A percentile compares a stretch with the other conserved stretches of the same genome.
Evolutionary conservation across 2,329 filamentous ascomycete species (phyloP).

Genomic region (Calonectria pteridis): DNA sequence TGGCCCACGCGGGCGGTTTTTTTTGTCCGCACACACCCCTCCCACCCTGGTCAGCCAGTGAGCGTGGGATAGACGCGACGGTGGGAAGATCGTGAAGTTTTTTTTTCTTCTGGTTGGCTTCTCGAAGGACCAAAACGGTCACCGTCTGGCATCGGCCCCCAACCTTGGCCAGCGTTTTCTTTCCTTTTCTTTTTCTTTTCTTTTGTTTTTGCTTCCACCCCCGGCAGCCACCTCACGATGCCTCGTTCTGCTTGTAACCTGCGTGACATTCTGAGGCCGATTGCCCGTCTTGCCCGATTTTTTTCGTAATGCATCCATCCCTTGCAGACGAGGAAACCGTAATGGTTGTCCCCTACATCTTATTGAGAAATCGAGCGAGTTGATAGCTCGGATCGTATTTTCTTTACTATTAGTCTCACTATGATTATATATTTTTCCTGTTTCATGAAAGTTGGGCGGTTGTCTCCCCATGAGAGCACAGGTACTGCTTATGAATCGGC

Average conservation of each 20-base stretch:
- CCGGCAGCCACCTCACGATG: background rate
- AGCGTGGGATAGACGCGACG: conserved; percentile 29
- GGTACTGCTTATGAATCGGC: background rate
- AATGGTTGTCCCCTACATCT: background rate
- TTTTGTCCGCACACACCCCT: conserved; percentile 20
- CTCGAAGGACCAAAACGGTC: conserved; percentile 19
- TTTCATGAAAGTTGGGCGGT: no score
- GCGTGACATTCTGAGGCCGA: background rate
- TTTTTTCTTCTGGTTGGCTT: background rate
- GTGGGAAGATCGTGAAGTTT: conserved; percentile 33
- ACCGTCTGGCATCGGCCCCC: conserved; percentile 7
- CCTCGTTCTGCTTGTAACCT: background rate
- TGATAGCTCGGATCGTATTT: background rate
- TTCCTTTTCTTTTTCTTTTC: background rate
- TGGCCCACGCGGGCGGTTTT: conserved; percentile 10
- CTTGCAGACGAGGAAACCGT: background rate
- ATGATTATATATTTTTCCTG: background rate
- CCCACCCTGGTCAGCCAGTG: conserved; percentile 5
- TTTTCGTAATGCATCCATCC: background rate
- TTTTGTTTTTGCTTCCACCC: background rate
- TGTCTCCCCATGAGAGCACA: no score
- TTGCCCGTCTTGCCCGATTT: no score
- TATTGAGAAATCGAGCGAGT: background rate
- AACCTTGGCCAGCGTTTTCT: background rate
- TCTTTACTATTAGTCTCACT: background rate